Evolutionary conservation across 108 stramenopile species (phyloP).

Genomic region (Mediolabrus comicus): DNA sequence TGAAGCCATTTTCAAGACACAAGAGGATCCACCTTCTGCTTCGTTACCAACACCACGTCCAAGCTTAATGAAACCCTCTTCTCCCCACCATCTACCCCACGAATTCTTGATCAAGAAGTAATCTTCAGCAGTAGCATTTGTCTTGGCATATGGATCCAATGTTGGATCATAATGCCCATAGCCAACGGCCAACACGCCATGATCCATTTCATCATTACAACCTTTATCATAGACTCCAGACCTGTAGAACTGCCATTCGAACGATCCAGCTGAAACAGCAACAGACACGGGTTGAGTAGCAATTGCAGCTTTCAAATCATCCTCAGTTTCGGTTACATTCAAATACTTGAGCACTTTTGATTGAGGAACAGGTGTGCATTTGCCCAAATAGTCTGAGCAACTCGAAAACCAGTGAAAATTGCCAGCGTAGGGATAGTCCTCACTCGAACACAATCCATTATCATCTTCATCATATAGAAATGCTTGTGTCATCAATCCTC

Average conservation of each 20-base stretch:
- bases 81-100: conserved; percentile 89
- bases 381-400: conserved; percentile 60
- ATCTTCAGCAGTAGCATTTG: conserved; percentile 11
- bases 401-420: conserved; percentile 48
- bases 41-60: conserved; percentile 29
- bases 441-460: conserved; percentile 83
- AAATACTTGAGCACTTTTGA: conserved; percentile 70
- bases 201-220: conserved; percentile 87
- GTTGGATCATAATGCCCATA: conserved; percentile 87
- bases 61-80: conserved; percentile 65
- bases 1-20: conserved; percentile 21
- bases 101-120: conserved; percentile 61
- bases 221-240: conserved; percentile 82
- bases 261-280: conserved; percentile 76
- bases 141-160: conserved; percentile 41
- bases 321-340: conserved; percentile 71
- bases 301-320: conserved; percentile 70
- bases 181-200: conserved; percentile 94
- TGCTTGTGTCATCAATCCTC: conserved; percentile 96
- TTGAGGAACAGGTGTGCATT: conserved; percentile 77
- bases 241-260: conserved; percentile 95
- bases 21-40: conserved; percentile 27
- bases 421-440: conserved; percentile 87
- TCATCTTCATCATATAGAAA: conserved; percentile 87
- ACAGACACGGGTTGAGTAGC: conserved; percentile 79